A percentile compares a stretch with the other conserved stretches of the same genome.
These are phyloP conservation scores for Ceratocystis cacaofunesta DNA, from an alignment of 2,329 filamentous ascomycete species.

Conservation along the genomic window DNA sequence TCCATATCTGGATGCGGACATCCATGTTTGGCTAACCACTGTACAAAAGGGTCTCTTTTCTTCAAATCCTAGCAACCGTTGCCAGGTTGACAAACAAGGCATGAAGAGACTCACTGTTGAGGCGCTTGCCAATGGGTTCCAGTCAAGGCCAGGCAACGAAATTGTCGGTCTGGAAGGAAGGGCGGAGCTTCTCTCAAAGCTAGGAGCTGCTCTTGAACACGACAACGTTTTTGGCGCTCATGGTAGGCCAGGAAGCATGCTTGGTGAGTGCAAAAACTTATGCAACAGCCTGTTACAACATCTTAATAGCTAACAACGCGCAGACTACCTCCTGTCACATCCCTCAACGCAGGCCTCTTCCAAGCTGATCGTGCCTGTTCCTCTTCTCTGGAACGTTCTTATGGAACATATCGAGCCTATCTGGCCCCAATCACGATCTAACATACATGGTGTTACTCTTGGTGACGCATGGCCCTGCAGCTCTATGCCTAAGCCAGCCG, in stretches of 20 bases:
- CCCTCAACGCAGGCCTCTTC: slow-evolving; percentile 79
- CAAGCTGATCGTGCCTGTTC: slow-evolving; percentile 70
- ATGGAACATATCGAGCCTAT: slow-evolving; percentile 77
- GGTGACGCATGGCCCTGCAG: slow-evolving; percentile 91
- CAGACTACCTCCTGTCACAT: slow-evolving; percentile 86
- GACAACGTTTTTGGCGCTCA: slow-evolving; percentile 71
- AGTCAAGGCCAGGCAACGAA: slow-evolving; percentile 66
- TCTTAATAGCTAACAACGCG: slow-evolving; percentile 19
- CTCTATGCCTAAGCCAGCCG: slow-evolving; percentile 49
- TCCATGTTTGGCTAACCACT: background rate
- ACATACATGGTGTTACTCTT: slow-evolving; percentile 71
- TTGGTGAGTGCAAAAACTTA: slow-evolving; percentile 43
- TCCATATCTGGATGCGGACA: background rate
- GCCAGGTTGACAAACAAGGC: slow-evolving; percentile 76
- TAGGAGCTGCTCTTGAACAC: slow-evolving; percentile 65
- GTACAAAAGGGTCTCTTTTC: slow-evolving; percentile 58
- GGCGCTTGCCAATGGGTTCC: slow-evolving; percentile 63
- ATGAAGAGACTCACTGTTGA: slow-evolving; percentile 60
- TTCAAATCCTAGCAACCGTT: slow-evolving; percentile 63
- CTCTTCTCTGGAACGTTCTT: slow-evolving; percentile 78
- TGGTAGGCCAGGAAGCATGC: slow-evolving; percentile 81
- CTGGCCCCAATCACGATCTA: slow-evolving; percentile 77
- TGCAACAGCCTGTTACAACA: background rate
- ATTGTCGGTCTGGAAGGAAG: slow-evolving; percentile 77
- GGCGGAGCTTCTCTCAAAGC: slow-evolving; percentile 58